Evolutionary conservation across 805 yeast species (phyloP), one percentile per base, ranked within the genome.

Genomic region (Hanseniaspora lachancei): DNA sequence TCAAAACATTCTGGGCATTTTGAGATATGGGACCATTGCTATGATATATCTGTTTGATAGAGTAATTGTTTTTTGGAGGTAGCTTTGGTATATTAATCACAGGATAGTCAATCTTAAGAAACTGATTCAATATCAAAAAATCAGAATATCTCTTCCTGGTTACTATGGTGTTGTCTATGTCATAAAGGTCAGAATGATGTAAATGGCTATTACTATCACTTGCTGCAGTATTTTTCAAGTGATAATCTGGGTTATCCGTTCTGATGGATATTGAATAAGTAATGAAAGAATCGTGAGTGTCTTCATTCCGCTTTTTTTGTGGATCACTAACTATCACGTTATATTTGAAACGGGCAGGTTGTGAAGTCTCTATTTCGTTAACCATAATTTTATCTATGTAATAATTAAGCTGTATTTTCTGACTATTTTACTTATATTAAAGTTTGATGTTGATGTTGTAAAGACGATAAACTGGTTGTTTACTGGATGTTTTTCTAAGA

Each of bases 131-230:
- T 13, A 52, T 52, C 40, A 52, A 52, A 29, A 52, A 52, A 29
- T 52, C 55, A 13, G 55, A 52, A 44, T 52, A 52, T 52, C 55
- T 43, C 24, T 52, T 52, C 36, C 49, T 52, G 18, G 49, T 52
- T 3, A 52, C 55, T 23, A 52, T 36, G 8, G 44, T 43, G 44
- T 52, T 52, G 39, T 52, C 49, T 9, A 44, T 38, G n/a, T 39
- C 46, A 13, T 24, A 44, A 18, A 51, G 38, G 18, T 51, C 55
- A 13, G 20, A 27, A 13, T 18, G 21, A 6, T 7, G 34, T 5
- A 8, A 8, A 18, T 15, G 9, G 24, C 18, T 24, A 24, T 16
- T 16, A 7, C 21, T n/a, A 20, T 44, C 36, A n/a, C 13, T 18
- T 16, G 15, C 12, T 3, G 38, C 16, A 18, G 20, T 44, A 18